Percentiles rank a stretch among this genome's conserved stretches.
Conservation (phyloP, 257 asterid species). For the Capsicum rhomboideum region DNA sequence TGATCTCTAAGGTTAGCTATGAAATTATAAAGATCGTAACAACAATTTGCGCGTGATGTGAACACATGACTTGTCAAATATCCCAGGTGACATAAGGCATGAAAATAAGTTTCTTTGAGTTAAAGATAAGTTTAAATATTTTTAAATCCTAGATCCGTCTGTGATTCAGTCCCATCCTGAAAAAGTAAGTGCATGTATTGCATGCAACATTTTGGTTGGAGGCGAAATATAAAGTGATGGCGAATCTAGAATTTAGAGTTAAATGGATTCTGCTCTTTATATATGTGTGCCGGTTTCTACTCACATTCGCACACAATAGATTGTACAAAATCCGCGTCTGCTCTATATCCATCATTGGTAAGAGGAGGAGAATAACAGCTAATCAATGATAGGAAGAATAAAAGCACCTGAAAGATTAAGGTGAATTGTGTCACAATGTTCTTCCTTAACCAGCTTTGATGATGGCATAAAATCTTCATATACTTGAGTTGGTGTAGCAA, state of each 20-base stretch:
- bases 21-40: background rate
- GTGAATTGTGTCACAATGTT: constrained; percentile 46
- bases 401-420: constrained; percentile 47
- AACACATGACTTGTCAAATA: background rate
- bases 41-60: background rate
- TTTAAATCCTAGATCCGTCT: background rate
- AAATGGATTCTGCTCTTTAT: background rate
- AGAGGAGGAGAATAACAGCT: background rate
- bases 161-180: background rate
- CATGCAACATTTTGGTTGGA: background rate
- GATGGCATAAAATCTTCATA: constrained; percentile 44
- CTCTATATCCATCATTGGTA: background rate
- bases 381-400: background rate
- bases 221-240: background rate
- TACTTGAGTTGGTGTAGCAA: constrained; percentile 2
- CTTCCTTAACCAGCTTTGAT: constrained; percentile 35
- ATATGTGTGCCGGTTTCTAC: background rate
- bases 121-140: too few species aligned
- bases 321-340: background rate
- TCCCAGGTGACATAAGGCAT: background rate
- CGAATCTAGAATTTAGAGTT: background rate
- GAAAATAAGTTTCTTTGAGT: too few species aligned
- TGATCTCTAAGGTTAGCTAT: background rate
- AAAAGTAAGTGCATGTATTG: background rate
- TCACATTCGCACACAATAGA: background rate